phyloP scores from a whole-genome alignment of 139 green algal species.

The Coelastrella sp. region DNA sequence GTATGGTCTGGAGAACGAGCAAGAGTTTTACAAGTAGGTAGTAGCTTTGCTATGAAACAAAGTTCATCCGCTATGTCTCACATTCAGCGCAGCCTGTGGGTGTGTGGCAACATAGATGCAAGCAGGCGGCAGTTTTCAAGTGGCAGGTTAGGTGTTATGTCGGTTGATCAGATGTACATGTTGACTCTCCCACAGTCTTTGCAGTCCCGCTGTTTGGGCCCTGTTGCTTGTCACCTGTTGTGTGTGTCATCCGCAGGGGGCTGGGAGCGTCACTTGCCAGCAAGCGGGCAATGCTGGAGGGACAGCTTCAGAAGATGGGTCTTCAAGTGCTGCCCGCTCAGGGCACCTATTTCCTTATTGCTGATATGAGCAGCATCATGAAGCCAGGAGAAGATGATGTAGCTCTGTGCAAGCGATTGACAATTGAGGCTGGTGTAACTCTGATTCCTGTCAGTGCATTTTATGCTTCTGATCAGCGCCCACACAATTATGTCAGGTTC shows the following conservation, averaged over 20 bases:
- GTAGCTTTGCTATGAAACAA: too few relatives aligned
- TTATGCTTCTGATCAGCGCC: slow-evolving; percentile 39
- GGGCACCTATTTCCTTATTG: slow-evolving; percentile 87
- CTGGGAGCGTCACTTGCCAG: slow-evolving; percentile 56
- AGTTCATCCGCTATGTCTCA: too few relatives aligned
- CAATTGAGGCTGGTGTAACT: slow-evolving; percentile 77
- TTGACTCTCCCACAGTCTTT: too few relatives aligned
- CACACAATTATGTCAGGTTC: slow-evolving; percentile 59
- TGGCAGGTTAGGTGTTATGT: too few relatives aligned
- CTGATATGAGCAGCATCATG: slow-evolving; percentile 71
- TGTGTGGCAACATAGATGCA: too few relatives aligned
- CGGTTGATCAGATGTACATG: too few relatives aligned
- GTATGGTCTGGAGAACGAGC: slow-evolving; percentile 74
- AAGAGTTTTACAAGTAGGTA: slow-evolving; percentile 73
- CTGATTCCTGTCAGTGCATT: slow-evolving; percentile 71
- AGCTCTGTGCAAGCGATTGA: slow-evolving; percentile 77
- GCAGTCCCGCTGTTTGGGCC: too few relatives aligned
- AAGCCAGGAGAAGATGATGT: slow-evolving; percentile 64
- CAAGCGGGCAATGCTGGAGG: slow-evolving; percentile 67
- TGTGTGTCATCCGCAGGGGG: too few relatives aligned
- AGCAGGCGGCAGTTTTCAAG: too few relatives aligned
- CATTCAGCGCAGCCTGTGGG: too few relatives aligned
- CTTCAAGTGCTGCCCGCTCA: slow-evolving; percentile 71
- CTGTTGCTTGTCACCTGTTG: too few relatives aligned
- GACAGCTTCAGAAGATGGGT: slow-evolving; percentile 63